phyloP scores from a whole-genome alignment of 441 rosid genomes.

The Brassica hybrid region DNA sequence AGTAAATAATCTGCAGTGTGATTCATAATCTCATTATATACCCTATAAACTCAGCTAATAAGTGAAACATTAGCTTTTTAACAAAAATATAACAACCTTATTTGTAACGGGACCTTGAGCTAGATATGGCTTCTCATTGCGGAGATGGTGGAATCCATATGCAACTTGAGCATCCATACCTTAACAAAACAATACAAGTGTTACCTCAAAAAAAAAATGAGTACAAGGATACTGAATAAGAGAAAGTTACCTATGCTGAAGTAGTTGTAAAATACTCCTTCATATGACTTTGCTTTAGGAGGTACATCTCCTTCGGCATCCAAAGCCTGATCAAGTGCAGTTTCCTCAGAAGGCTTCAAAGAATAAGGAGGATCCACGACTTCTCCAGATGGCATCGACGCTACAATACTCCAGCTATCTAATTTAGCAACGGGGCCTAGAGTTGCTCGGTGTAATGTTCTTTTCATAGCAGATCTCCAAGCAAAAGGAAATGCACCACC shows the following conservation, averaged over 20 bases:
- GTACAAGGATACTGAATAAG: conserved; percentile 2
- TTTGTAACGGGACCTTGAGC: conserved; percentile 86
- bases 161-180: conserved; percentile 99
- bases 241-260: conserved; percentile 69
- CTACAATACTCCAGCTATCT: conserved; percentile 76
- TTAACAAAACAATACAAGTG: conserved; percentile 34
- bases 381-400: conserved; percentile 67
- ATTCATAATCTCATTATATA: conserved; percentile 8
- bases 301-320: conserved; percentile 56
- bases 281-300: conserved; percentile 57
- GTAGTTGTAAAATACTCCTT: conserved; percentile 89
- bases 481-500: conserved; percentile 90
- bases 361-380: conserved; percentile 74
- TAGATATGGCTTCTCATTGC: conserved; percentile 77
- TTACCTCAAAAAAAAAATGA: neutral
- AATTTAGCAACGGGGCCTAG: conserved; percentile 58
- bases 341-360: conserved; percentile 60
- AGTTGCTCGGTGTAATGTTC: conserved; percentile 62
- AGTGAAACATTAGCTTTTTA: no score
- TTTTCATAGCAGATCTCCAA: conserved; percentile 86
- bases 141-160: conserved; percentile 87
- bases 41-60: neutral
- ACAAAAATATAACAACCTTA: conserved; percentile 54
- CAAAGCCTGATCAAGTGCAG: conserved; percentile 68
- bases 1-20: conserved; percentile 76